Evolutionary conservation across 192 early-diverging fungal genomes (phyloP), one percentile per base, ranked within the genome.

Genomic region (Kappamyces sp.): DNA sequence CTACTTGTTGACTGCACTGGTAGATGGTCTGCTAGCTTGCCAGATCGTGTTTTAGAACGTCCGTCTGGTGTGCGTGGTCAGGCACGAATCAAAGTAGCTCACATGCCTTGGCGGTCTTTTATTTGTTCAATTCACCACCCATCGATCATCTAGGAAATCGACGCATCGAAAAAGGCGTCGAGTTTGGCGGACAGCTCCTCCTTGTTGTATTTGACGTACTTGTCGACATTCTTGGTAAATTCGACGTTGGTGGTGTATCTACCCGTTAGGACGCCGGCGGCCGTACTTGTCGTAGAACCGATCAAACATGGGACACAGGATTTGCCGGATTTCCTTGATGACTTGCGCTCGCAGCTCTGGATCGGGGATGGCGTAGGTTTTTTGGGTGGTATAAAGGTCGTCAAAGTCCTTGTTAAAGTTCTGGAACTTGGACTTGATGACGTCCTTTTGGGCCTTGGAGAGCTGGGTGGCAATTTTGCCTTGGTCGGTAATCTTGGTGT

Each of bases 381-480:
- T 83, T 52, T 91, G 89, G 8, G 71, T 64, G 42, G 78, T 70
- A 63, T 70, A 83, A 4, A 82, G 66, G 35, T 87, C 87, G 31
- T 93, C 91, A 69, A 93, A 85, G 47, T 86, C 85, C 35, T 68
- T 77, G 65, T 93, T 91, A 64, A 93, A 93, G 53, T 78, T 84
- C 85, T 87, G 89, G 76, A 92, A 91, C 61, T 84, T 87, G 59
- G 90, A 89, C 62, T 93, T 93, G 58, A 93, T 76, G 41, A 67
- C 59, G 46, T 87, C 81, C 4, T 76, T 73, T 54, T 93, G 88
- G n/a, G 67, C 68, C 43, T 76, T 86, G 39, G 81, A 71, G 40
- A 91, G 62, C 0, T 71, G 72, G 4, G 75, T 84, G 8, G 79
- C 76, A 29, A 84, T 73, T 3, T 77, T 61, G 7, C 85, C 80